Percentiles rank a stretch among this genome's conserved stretches.
Evolutionary conservation across 148 eudicot genomes (phyloP).

Genomic region (Simmondsia chinensis): DNA sequence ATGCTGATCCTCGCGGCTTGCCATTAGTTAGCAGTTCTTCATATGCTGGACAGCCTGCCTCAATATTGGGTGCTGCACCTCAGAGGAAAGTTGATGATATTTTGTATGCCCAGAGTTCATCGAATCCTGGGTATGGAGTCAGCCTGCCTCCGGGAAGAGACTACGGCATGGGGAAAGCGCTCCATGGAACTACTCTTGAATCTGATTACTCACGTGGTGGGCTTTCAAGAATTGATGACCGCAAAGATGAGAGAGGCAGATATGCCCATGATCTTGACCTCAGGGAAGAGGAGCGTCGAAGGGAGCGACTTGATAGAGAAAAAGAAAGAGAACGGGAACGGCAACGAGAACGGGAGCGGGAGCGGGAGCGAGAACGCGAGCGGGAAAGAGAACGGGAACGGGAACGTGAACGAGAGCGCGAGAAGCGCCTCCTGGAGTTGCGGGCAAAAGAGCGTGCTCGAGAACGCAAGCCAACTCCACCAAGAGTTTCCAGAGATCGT

Average conservation of each 20-base stretch:
- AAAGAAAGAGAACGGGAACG: constrained; percentile 56
- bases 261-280: constrained; percentile 56
- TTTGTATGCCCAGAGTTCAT: constrained; percentile 50
- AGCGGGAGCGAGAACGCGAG: constrained; percentile 37
- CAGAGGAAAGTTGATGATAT: constrained; percentile 59
- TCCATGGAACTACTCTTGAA: constrained; percentile 57
- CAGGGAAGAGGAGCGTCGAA: constrained; percentile 70
- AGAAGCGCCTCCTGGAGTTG: constrained; percentile 39
- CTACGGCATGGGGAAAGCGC: constrained; percentile 82
- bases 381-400: constrained; percentile 38
- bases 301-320: constrained; percentile 60
- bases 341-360: constrained; percentile 49
- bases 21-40: constrained; percentile 48
- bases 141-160: constrained; percentile 99
- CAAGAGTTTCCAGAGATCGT: constrained; percentile 66
- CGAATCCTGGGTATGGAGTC: constrained; percentile 93
- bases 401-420: constrained; percentile 42
- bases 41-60: constrained; percentile 57
- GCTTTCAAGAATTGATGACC: constrained; percentile 56
- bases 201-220: constrained; percentile 54
- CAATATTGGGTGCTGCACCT: constrained; percentile 92
- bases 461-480: constrained; percentile 58
- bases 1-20: constrained; percentile 53
- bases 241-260: constrained; percentile 42
- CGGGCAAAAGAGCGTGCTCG: constrained; percentile 63